A percentile compares a stretch with the other conserved stretches of the same genome.
These are phyloP conservation scores for Ophiostoma perfectum DNA, from an alignment of 2,329 filamentous ascomycete genomes.

Conservation along the genomic window DNA sequence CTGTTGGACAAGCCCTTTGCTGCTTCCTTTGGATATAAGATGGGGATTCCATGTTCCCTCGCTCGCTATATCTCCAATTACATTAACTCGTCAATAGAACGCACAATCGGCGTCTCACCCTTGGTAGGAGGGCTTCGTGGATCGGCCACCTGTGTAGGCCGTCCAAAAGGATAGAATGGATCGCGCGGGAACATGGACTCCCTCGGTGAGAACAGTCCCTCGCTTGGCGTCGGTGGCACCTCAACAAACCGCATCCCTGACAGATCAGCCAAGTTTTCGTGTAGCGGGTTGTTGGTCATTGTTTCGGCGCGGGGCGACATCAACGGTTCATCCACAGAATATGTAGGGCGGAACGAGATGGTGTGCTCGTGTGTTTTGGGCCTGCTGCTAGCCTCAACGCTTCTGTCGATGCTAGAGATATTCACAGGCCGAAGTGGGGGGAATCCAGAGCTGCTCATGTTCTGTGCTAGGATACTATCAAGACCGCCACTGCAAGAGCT, in stretches of 20 bases:
- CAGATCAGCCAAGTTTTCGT: constrained; percentile 41
- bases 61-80: constrained; percentile 36
- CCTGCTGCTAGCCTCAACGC: constrained; percentile 21
- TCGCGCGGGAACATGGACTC: constrained; percentile 50
- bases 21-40: constrained; percentile 4
- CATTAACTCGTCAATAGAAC: constrained; percentile 73
- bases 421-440: not conserved
- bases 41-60: not conserved
- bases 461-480: constrained; percentile 20
- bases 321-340: constrained; percentile 42
- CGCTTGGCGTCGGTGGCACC: constrained; percentile 46
- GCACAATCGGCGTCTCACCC: constrained; percentile 67
- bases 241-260: constrained; percentile 50
- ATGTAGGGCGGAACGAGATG: constrained; percentile 16
- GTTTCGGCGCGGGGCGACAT: constrained; percentile 68
- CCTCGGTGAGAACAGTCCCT: constrained; percentile 50
- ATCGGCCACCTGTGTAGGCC: constrained; percentile 51
- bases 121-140: constrained; percentile 70
- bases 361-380: constrained; percentile 16
- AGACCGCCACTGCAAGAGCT: constrained; percentile 20
- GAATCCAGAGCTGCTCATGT: constrained; percentile 6
- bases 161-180: constrained; percentile 47
- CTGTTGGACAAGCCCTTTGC: not conserved
- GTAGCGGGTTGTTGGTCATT: constrained; percentile 65
- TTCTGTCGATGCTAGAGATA: not conserved